These are phyloP conservation scores for Nitzschia putrida DNA, from an alignment of 108 stramenopile genomes.

Conservation along the genomic window DNA sequence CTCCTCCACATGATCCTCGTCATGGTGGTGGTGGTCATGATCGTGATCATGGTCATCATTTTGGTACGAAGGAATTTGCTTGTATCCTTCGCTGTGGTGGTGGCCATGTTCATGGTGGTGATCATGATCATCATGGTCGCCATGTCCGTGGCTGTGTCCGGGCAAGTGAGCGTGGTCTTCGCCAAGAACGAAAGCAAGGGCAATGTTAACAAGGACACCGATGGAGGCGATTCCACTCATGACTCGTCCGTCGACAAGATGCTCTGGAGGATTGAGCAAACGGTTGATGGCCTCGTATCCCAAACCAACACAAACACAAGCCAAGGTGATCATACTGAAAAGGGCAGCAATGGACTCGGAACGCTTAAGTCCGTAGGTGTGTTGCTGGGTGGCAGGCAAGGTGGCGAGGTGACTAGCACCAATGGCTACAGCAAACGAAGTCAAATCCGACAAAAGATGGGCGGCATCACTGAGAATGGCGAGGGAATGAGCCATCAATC, in stretches of 20 bases:
- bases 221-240: conserved; percentile 87
- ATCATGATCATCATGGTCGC: conserved; percentile 43
- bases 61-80: conserved; percentile 7
- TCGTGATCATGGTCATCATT: conserved; percentile 31
- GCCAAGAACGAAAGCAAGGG: conserved; percentile 80
- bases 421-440: conserved; percentile 79
- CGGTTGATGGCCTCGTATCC: conserved; percentile 77
- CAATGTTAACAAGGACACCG: conserved; percentile 92
- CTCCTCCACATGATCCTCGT: not conserved
- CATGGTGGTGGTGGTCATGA: conserved; percentile 22
- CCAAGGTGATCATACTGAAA: conserved; percentile 80
- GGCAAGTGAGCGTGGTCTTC: conserved; percentile 82
- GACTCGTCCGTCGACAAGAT: conserved; percentile 82
- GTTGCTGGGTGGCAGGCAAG: conserved; percentile 71
- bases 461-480: conserved; percentile 89
- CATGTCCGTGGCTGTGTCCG: conserved; percentile 44
- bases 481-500: conserved; percentile 67
- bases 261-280: conserved; percentile 41
- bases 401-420: conserved; percentile 76
- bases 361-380: conserved; percentile 89
- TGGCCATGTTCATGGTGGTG: conserved; percentile 29
- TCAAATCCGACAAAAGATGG: conserved; percentile 80
- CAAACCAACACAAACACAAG: conserved; percentile 71
- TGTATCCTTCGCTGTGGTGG: conserved; percentile 17
- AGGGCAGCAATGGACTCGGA: conserved; percentile 92